Evolutionary conservation across 2,329 filamentous ascomycete species (phyloP).

Genomic region (Colletotrichum siamense): DNA sequence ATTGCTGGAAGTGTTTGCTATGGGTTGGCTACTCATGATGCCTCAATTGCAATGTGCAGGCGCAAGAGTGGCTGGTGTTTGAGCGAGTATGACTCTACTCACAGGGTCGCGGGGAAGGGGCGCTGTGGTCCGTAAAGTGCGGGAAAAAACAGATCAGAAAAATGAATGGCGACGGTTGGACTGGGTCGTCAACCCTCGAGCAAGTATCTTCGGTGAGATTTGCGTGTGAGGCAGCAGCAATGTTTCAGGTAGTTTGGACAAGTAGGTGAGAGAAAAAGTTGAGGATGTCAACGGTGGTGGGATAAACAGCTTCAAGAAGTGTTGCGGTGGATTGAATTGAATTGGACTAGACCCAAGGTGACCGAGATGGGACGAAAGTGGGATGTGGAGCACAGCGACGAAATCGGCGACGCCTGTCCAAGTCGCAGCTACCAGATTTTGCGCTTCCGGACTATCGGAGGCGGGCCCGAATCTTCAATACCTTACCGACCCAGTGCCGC

Average conservation of each 20-base stretch:
- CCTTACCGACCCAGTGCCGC: constrained; percentile 1
- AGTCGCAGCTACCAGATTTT: constrained; percentile 13
- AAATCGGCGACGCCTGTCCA: constrained; percentile 20
- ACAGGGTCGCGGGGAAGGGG: neutral
- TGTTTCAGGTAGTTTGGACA: neutral
- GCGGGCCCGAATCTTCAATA: constrained; percentile 15
- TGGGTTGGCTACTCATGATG: constrained; percentile 17
- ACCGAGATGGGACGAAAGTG: constrained; percentile 18
- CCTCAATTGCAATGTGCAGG: neutral
- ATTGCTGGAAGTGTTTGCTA: constrained; percentile 41
- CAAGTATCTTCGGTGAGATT: neutral
- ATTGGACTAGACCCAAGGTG: neutral
- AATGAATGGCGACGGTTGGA: constrained; percentile 10
- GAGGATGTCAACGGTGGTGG: neutral
- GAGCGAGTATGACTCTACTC: constrained; percentile 9
- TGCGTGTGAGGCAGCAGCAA: neutral
- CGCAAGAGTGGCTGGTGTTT: neutral
- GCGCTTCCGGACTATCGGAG: constrained; percentile 20
- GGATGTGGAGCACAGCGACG: constrained; percentile 19
- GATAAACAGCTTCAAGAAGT: neutral
- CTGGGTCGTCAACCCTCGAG: constrained; percentile 8
- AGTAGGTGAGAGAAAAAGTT: neutral
- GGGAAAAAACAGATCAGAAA: neutral
- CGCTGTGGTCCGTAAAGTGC: neutral
- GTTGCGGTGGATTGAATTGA: neutral